These are phyloP conservation scores for Coniochaeta pulveracea DNA, from an alignment of 2,329 filamentous ascomycete species.

Conservation along the genomic window DNA sequence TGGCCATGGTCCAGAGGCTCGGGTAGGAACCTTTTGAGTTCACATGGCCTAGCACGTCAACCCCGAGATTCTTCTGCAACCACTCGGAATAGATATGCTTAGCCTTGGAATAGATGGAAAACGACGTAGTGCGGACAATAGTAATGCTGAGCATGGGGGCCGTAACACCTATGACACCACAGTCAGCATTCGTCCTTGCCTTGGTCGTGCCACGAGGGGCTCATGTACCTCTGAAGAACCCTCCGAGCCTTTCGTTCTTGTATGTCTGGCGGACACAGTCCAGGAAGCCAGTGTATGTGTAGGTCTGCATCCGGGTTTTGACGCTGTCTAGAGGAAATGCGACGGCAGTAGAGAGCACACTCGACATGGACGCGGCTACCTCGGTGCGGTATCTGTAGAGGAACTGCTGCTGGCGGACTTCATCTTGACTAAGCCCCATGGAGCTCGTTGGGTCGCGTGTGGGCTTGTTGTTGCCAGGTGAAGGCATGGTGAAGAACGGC, in stretches of 20 bases:
- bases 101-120: slow-evolving; percentile 54
- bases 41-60: slow-evolving; percentile 63
- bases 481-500: slow-evolving; percentile 13
- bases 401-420: slow-evolving; percentile 37
- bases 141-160: slow-evolving; percentile 56
- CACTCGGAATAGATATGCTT: slow-evolving; percentile 64
- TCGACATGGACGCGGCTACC: slow-evolving; percentile 66
- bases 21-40: slow-evolving; percentile 61
- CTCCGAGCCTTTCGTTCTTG: slow-evolving; percentile 56
- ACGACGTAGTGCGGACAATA: slow-evolving; percentile 27
- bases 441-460: no score
- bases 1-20: slow-evolving; percentile 60
- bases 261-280: slow-evolving; percentile 71
- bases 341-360: slow-evolving; percentile 64
- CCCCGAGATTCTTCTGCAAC: slow-evolving; percentile 54
- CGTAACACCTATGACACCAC: slow-evolving; percentile 47
- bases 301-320: slow-evolving; percentile 84
- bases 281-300: slow-evolving; percentile 63
- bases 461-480: slow-evolving; percentile 10
- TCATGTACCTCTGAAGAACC: slow-evolving; percentile 67
- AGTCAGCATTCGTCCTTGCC: no score
- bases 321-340: slow-evolving; percentile 85
- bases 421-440: no score
- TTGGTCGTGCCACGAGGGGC: no score
- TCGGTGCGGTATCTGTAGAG: slow-evolving; percentile 72